Evolutionary conservation across 257 asterid genomes (phyloP), one percentile per base, ranked within the genome.

Genomic region (Paraleonurus japonicus): DNA sequence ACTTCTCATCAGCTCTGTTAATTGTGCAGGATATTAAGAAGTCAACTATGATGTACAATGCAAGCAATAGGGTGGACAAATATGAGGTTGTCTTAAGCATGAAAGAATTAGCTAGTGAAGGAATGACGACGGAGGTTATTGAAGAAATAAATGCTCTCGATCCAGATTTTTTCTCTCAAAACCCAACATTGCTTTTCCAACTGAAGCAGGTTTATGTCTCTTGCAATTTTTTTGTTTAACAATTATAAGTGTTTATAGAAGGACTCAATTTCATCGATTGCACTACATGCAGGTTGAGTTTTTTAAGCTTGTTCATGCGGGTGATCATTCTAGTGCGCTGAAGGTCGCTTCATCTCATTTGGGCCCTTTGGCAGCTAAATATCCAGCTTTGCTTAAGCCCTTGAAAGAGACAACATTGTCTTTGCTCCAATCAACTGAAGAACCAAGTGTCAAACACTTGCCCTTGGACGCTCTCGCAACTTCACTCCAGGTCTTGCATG

Each of bases 311-410:
- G 92, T 88, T 61, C 76, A 76, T 20, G 75, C 82, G 57, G 97
- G 98, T 69, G 93, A 95, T 79, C 85, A 88, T 78, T 70, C 96
- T n/a, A 43, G 80, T 78, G 98, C 99, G 12, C 73, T 95, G 81
- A 87, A 75, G 81, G 88, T 92, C 61, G 99, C 99, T 64, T 83
- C 88, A 72, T 80, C 94, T 54, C 85, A 89, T 87, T 79, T 95
- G 86, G 98, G 99, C 59, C 99, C 97, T 70, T 86, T 95, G 85
- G 97, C 99, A 27, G 85, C 96, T 43, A 89, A 84, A 61, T 76
- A 87, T 80, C 88, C 88, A 57, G 68, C 83, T 79, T 73, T 95
- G 79, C 88, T 95, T 75, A 90, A 84, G 82, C 96, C 99, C 58
- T 78, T 95, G 77, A 95, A 88, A 78, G 98, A 92, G 81, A 92